Base-by-base conservation (phyloP, 495 filamentous ascomycete species). In the Hapsidospora chrysogenum region DNA sequence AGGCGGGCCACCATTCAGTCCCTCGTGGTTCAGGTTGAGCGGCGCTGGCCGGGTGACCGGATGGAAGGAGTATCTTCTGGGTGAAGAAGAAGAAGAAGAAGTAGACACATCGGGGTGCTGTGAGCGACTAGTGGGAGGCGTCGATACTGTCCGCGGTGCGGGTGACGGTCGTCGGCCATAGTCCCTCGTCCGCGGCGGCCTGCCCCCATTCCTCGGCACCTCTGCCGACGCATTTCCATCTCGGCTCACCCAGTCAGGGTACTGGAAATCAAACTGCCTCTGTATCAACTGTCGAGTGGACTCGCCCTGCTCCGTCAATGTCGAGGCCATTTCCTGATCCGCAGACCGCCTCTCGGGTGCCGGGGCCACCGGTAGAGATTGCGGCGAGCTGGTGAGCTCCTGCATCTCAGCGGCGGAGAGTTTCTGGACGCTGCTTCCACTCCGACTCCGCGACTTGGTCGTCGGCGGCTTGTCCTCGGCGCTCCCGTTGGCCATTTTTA, bases 371-470 rank as follows among this genome's bases (percentile, higher is more conserved):
- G 58, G 59, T 7, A 63, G 42, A 13, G 54, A 62, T 21, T 63
- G 50, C 6, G 62, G 58, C 9, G 61, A 57, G 13, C 55, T 52
- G 4, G 63, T 60, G 22, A 72, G 49, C 10, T 58, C 60, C 29
- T 61, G 48, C 33, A 70, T 58, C 48, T 68, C 54, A 33, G 52
- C 56, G 8, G 63, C 62, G 3, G 63, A 66, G 29, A 72, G 58
- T 39, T 64, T 68, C 29, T 61, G 49, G 29, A 58, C 48, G 39
- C 45, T 58, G 33, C 6, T 26, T 6, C 23, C 11, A 11, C 23
- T 26, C 23, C 23, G 6, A 11, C 23, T 26, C 23, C 23, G 23
- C 23, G 23, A 26, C 11, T 11, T 26, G 6, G 23, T 26, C 11
- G 6, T n/a, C n/a, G n/a, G 23, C 7, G 7, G 23, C 23, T 26